A percentile compares a stretch with the other conserved stretches of the same genome.
phyloP scores from a whole-genome alignment of 2,329 filamentous ascomycete species.

The Metarhizium anisopliae region DNA sequence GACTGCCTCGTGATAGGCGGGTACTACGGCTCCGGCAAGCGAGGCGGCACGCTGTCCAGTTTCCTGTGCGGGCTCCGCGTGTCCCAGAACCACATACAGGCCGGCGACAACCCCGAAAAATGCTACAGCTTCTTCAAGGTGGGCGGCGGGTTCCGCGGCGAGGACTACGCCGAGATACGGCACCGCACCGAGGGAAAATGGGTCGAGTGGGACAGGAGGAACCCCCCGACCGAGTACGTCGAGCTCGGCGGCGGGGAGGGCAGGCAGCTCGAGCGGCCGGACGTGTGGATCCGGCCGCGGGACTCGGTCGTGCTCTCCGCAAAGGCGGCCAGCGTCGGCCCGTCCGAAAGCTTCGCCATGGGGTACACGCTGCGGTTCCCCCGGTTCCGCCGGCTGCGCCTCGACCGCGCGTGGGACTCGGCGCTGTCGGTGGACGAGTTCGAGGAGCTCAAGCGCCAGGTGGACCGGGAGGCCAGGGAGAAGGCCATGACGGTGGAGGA shows the following conservation, averaged over 20 bases:
- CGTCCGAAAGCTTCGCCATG: constrained; percentile 69
- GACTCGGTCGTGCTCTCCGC: constrained; percentile 83
- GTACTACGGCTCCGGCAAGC: constrained; percentile 80
- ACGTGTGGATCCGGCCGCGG: constrained; percentile 85
- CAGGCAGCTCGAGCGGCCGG: constrained; percentile 66
- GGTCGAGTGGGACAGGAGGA: constrained; percentile 71
- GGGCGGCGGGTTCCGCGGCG: constrained; percentile 79
- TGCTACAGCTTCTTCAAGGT: constrained; percentile 97
- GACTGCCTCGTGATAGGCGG: constrained; percentile 86
- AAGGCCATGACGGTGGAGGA: constrained; percentile 74
- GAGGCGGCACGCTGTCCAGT: constrained; percentile 74
- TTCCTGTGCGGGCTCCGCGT: constrained; percentile 85
- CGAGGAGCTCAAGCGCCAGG: constrained; percentile 56
- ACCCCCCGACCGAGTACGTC: constrained; percentile 69
- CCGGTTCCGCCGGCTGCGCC: constrained; percentile 70
- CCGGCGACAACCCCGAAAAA: constrained; percentile 57
- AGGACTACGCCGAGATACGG: constrained; percentile 75
- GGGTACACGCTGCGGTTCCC: constrained; percentile 81
- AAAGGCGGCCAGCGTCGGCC: constrained; percentile 72
- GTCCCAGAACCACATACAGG: constrained; percentile 56
- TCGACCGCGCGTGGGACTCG: constrained; percentile 77
- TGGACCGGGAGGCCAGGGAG: constrained; percentile 61
- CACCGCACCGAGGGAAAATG: constrained; percentile 88
- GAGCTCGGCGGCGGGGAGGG: constrained; percentile 70
- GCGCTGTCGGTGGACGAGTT: constrained; percentile 76